phyloP scores from a whole-genome alignment of 805 yeast genomes.

The Candida endomychidarum region DNA sequence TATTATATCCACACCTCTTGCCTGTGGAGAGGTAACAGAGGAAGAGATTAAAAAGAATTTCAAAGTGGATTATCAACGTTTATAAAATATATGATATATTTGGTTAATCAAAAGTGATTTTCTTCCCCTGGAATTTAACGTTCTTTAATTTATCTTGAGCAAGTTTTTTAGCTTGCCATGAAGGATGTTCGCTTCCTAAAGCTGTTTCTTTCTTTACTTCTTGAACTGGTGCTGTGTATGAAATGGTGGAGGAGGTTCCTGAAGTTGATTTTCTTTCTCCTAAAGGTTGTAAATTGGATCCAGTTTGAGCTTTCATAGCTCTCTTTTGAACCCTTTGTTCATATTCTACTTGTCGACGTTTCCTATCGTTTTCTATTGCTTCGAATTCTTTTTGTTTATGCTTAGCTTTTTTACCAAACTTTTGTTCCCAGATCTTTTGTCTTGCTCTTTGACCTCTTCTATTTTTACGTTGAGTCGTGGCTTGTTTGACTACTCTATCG shows the following conservation, averaged over 20 bases:
- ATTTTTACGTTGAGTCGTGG: slow-evolving; percentile 67
- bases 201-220: slow-evolving; percentile 1
- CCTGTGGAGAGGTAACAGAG: slow-evolving; percentile 36
- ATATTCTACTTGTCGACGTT: slow-evolving; percentile 59
- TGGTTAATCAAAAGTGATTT: slow-evolving; percentile 63
- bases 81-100: slow-evolving; percentile 12
- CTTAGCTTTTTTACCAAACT: slow-evolving; percentile 80
- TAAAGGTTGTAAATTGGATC: slow-evolving; percentile 40
- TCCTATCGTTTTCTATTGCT: slow-evolving; percentile 53
- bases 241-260: too few relatives aligned
- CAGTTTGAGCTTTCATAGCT: slow-evolving; percentile 49
- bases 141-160: slow-evolving; percentile 66
- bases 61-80: slow-evolving; percentile 24
- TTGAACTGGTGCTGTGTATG: not conserved
- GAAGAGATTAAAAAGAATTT: slow-evolving; percentile 26
- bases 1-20: slow-evolving; percentile 46
- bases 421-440: slow-evolving; percentile 93
- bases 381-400: slow-evolving; percentile 72
- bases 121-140: slow-evolving; percentile 79
- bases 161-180: slow-evolving; percentile 89
- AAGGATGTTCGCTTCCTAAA: slow-evolving; percentile 68
- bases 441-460: slow-evolving; percentile 97
- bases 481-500: slow-evolving; percentile 51
- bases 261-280: slow-evolving; percentile 40
- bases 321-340: slow-evolving; percentile 74